Conservation (phyloP, 2,329 filamentous ascomycete genomes). For the Nemania sp. region DNA sequence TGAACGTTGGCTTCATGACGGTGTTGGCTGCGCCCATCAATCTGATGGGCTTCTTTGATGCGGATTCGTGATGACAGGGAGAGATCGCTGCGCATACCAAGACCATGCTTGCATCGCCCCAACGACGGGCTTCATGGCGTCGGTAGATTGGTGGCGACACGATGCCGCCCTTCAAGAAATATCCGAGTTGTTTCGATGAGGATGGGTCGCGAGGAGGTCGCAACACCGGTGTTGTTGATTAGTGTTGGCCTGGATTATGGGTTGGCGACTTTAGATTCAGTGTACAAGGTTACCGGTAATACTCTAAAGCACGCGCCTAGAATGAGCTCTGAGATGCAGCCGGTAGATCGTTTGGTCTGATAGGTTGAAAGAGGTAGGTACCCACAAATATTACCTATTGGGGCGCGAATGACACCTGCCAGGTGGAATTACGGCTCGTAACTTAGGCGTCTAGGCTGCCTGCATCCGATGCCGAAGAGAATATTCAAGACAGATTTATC, state of each 20-base stretch:
- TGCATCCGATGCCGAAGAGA: no score
- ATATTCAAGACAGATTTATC: no score
- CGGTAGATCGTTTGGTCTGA: not conserved
- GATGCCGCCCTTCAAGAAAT: constrained; percentile 4
- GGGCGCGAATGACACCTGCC: not conserved
- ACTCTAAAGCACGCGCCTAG: no score
- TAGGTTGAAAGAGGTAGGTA: not conserved
- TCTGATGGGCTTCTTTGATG: constrained; percentile 8
- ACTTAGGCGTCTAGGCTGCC: no score
- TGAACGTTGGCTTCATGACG: constrained; percentile 19
- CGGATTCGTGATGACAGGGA: constrained; percentile 7
- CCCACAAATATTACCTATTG: constrained; percentile 5
- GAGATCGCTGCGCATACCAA: constrained; percentile 65
- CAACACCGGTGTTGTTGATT: constrained; percentile 5
- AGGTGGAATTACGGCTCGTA: not conserved
- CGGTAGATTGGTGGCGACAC: constrained; percentile 21
- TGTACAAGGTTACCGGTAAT: no score
- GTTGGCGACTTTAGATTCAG: not conserved
- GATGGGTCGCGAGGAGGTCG: not conserved
- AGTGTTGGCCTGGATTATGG: constrained; percentile 6
- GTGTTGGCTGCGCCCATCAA: not conserved
- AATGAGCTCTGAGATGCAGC: no score
- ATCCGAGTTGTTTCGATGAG: not conserved
- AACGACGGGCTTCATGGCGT: constrained; percentile 91
- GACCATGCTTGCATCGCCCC: constrained; percentile 92